Percentiles rank a stretch among this genome's conserved stretches.
These are phyloP conservation scores for Tephrocybe rancida DNA, from an alignment of 768 basidiomycete genomes.

Conservation along the genomic window DNA sequence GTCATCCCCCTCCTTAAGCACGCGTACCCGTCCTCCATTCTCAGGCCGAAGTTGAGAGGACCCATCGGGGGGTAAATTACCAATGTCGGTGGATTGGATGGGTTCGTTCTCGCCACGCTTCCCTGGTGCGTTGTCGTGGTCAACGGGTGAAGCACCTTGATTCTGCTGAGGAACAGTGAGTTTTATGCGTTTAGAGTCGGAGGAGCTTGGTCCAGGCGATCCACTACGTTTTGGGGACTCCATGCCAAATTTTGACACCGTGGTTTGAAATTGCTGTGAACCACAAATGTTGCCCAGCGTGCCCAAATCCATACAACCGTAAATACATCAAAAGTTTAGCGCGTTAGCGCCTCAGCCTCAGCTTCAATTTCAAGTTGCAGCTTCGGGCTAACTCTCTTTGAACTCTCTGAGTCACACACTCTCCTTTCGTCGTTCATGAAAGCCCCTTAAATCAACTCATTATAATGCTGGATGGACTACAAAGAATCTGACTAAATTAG, in stretches of 20 bases:
- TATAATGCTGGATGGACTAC: too few relatives aligned
- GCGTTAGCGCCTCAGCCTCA: neutral
- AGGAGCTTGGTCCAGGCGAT: conserved; percentile 52
- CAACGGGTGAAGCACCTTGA: conserved; percentile 75
- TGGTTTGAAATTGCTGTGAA: conserved; percentile 12
- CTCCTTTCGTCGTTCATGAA: too few relatives aligned
- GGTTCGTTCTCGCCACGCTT: conserved; percentile 91
- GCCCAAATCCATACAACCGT: conserved; percentile 8
- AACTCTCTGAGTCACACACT: too few relatives aligned
- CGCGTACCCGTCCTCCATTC: conserved; percentile 43
- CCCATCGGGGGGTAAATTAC: conserved; percentile 61
- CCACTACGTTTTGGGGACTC: conserved; percentile 69
- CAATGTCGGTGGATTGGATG: conserved; percentile 75
- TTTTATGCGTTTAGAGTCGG: conserved; percentile 61
- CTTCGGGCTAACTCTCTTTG: too few relatives aligned
- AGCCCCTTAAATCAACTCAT: too few relatives aligned
- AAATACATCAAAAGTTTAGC: conserved; percentile 10
- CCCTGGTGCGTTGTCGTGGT: conserved; percentile 77
- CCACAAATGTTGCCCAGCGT: conserved; percentile 17
- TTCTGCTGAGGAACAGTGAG: conserved; percentile 53
- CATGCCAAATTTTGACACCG: conserved; percentile 36
- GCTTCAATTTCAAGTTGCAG: too few relatives aligned
- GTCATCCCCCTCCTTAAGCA: conserved; percentile 57
- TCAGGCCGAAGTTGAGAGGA: conserved; percentile 40
- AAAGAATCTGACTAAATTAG: too few relatives aligned